phyloP scores from a whole-genome alignment of 2,329 filamentous ascomycete genomes.

The Hortaea sp. region DNA sequence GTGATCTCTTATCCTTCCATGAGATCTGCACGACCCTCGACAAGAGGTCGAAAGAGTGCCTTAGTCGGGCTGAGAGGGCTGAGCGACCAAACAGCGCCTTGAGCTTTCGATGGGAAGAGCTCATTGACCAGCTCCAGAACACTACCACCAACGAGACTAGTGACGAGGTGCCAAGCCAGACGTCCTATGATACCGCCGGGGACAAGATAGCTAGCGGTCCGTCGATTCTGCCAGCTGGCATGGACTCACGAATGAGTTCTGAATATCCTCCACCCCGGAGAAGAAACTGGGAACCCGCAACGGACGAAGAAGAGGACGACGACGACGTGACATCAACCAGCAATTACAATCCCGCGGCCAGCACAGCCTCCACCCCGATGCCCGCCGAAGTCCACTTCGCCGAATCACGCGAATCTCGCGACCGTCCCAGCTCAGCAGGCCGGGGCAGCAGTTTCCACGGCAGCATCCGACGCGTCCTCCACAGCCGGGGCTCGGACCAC shows the following conservation, averaged over 20 bases:
- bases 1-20: slow-evolving; percentile 41
- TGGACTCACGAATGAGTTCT: slow-evolving; percentile 11
- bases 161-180: slow-evolving; percentile 7
- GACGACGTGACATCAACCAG: not conserved
- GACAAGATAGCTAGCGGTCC: slow-evolving; percentile 21
- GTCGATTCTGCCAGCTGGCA: slow-evolving; percentile 19
- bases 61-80: slow-evolving; percentile 42
- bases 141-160: slow-evolving; percentile 20
- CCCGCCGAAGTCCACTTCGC: slow-evolving; percentile 1
- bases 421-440: slow-evolving; percentile 14
- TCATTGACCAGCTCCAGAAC: slow-evolving; percentile 36
- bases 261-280: slow-evolving; percentile 3
- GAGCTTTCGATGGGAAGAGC: slow-evolving; percentile 43
- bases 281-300: slow-evolving; percentile 8
- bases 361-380: not conserved
- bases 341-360: not conserved
- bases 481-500: slow-evolving; percentile 8
- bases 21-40: slow-evolving; percentile 38
- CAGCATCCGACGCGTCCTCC: slow-evolving; percentile 7
- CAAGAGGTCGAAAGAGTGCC: slow-evolving; percentile 39
- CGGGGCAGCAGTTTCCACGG: slow-evolving; percentile 14
- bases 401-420: slow-evolving; percentile 2
- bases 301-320: slow-evolving; percentile 15
- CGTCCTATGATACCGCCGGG: slow-evolving; percentile 14
- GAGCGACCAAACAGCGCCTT: slow-evolving; percentile 40